Conservation (phyloP, 768 basidiomycete genomes). For the Rhizopogon roseolus region DNA sequence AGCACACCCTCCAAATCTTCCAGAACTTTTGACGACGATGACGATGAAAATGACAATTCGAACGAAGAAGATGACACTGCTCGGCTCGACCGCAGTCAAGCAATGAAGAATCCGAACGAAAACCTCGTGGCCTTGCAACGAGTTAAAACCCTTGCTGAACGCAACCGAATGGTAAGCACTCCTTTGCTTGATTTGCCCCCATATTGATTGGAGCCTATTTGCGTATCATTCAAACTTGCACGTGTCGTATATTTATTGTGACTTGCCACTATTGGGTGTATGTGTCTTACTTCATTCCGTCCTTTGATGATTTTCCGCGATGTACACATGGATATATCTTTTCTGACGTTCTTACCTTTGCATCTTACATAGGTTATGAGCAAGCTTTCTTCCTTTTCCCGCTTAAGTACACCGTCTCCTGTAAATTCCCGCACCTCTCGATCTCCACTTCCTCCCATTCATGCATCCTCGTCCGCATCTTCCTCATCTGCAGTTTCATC, state of each 20-base stretch:
- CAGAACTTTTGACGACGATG: slow-evolving; percentile 35
- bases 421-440: slow-evolving; percentile 30
- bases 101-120: slow-evolving; percentile 39
- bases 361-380: slow-evolving; percentile 48
- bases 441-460: slow-evolving; percentile 30
- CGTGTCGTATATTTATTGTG: slow-evolving; percentile 21
- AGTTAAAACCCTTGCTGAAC: slow-evolving; percentile 63
- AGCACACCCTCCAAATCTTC: slow-evolving; percentile 21
- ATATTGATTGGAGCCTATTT: slow-evolving; percentile 16
- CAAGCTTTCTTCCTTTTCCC: slow-evolving; percentile 44
- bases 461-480: slow-evolving; percentile 29
- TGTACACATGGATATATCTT: slow-evolving; percentile 15
- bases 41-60: slow-evolving; percentile 43
- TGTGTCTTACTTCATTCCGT: slow-evolving; percentile 4
- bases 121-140: slow-evolving; percentile 59
- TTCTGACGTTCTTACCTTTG: not conserved
- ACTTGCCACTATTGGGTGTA: slow-evolving; percentile 1
- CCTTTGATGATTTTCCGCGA: not conserved
- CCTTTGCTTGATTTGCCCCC: slow-evolving; percentile 14
- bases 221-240: slow-evolving; percentile 25
- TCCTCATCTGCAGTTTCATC: slow-evolving; percentile 30
- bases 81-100: slow-evolving; percentile 35
- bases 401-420: slow-evolving; percentile 55
- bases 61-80: slow-evolving; percentile 66
- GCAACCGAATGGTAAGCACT: slow-evolving; percentile 64